Evolutionary conservation across 192 early-diverging fungal genomes (phyloP).

Genomic region (Backusella tarrabulga): DNA sequence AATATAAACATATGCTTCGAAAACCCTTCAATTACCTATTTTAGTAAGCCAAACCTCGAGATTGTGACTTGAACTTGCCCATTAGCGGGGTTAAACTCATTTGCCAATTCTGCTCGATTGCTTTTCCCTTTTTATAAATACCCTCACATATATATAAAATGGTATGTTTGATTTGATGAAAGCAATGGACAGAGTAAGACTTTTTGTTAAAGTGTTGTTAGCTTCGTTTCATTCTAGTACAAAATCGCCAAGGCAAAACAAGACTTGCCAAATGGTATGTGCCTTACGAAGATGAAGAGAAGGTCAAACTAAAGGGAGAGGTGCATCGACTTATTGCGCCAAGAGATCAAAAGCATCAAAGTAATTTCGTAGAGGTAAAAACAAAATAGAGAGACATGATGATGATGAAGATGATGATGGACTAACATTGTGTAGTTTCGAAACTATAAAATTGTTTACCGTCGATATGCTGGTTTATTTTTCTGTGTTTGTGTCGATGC

Average conservation of each 20-base stretch:
- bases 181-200: not conserved
- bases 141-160: not conserved
- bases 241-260: slow-evolving; percentile 99
- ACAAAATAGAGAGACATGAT: not conserved
- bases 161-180: not conserved
- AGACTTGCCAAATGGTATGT: slow-evolving; percentile 97
- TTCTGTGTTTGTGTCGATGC: slow-evolving; percentile 99
- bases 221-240: slow-evolving; percentile 96
- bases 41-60: not conserved
- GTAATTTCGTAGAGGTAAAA: slow-evolving; percentile 94
- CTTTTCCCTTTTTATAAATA: not conserved
- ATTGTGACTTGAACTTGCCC: not conserved
- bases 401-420: not conserved
- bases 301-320: slow-evolving; percentile 89
- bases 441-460: slow-evolving; percentile 97
- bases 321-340: slow-evolving; percentile 96
- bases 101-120: not conserved
- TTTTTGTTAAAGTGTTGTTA: slow-evolving; percentile 7
- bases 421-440: slow-evolving; percentile 65
- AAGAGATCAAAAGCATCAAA: slow-evolving; percentile 95
- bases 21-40: not conserved
- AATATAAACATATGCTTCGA: too few relatives aligned
- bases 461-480: slow-evolving; percentile 97
- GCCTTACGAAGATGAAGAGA: slow-evolving; percentile 92
- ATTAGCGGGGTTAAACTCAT: not conserved